Evolutionary conservation across 2,329 filamentous ascomycete species (phyloP), one percentile per base, ranked within the genome.

Genomic region (Colletotrichum limetticola): DNA sequence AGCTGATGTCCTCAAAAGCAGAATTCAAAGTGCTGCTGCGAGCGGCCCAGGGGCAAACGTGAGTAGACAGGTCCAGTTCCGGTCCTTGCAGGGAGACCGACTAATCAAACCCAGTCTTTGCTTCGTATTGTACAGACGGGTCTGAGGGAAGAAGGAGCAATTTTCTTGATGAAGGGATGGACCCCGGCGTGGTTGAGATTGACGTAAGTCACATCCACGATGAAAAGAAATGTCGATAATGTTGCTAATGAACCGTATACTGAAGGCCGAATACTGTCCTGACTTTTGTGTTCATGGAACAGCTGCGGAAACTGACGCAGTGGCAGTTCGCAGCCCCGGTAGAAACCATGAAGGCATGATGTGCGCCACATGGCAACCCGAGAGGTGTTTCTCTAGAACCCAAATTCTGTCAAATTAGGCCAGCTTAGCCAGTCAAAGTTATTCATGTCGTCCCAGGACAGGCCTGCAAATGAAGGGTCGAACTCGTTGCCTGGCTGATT

Each of bases 401-500:
- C 83, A 79, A 86, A 85, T 60, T 86, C 85, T 2, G 80, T 79
- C 57, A 82, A 70, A 59, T 82, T 82, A 12, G 84, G 84, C 85
- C 85, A 86, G 72, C 87, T 87, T 30, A 90, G 79, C 86, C 89
- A 90, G 74, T 91, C 88, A 79, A 89, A 86, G 72, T 87, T 88
- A 52, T 86, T 86, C 80, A 89, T 86, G 59, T 92, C 89, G 52
- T 91, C 89, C 82, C 90, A 87, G 0, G 88, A 87, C 9, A 92
- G 82, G 74, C 89, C 87, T 6, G 87, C 86, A 70, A 90, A 85
- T 3, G 84, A 85, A 1, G 86, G 84, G 22, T 90, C 88, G 74
- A 92, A 89, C 19, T 88, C 87, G 30, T 90, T 88, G 4, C 88
- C 90, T 0, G 90, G 89, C 74, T 90, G 88, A 77, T 91, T 92